Base-by-base conservation (phyloP, 306 rosid genomes). In the Dryas alaskensis region DNA sequence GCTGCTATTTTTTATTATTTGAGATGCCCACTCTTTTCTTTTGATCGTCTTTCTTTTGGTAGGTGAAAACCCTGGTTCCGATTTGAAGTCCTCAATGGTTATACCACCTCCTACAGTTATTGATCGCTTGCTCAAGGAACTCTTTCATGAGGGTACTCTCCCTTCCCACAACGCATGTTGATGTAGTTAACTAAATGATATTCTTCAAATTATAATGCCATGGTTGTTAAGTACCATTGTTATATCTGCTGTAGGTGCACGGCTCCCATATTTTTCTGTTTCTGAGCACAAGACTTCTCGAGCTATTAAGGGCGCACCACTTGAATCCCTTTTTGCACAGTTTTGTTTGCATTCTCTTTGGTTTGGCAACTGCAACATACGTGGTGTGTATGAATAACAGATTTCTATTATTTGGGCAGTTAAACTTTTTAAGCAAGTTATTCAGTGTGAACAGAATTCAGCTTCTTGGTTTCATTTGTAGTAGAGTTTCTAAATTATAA, bases 311-410 rank as follows among this genome's bases (percentile, higher is more conserved):
- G 97, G 93, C 78, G 95, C 97, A 54, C 92, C 96, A 40, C 86
- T 83, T 69, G 87, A 84, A 61, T 87, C 96, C 52, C 97, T 94
- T 60, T 94, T 91, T 76, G 87, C 93, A 14, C 96, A 89, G 70
- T 94, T 91, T 81, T 94, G 97, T 81, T 87, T 94, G 68, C 96
- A 91, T 79, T 80, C 84, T 83, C 92, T 93, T 69, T 93, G 98
- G 98, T 85, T 89, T 84, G 97, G 96, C 64, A 91, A 87, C 88
- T 91, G 98, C 91, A 91, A 89, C 58, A 84, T 93, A 80, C 97
- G 97, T 13, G 98, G 98, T 93, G 88, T 64, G 73, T 72, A 40
- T 39, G 9, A 17, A 17, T 60, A 46, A 71, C 9, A 40, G 53
- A 51, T 75, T 43, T 25, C 27, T 46, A 22, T 45, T 19, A 48